Evolutionary conservation across 495 filamentous ascomycete genomes (phyloP).

Genomic region (Talaromyces nanjingensis): DNA sequence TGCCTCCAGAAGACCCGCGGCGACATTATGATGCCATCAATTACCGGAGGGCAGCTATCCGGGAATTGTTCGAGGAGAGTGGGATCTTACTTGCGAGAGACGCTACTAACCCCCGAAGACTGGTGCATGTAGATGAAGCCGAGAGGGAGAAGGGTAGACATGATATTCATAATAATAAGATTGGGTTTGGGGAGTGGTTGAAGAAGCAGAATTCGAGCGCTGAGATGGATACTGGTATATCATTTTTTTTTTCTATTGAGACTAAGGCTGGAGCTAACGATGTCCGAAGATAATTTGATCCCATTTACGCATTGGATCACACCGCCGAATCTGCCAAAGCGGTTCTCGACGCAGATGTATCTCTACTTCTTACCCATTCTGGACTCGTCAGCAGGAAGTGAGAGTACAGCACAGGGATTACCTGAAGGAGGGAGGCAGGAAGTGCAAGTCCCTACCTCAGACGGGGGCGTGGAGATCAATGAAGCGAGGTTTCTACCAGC

Average conservation of each 20-base stretch:
- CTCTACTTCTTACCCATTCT: slow-evolving; percentile 80
- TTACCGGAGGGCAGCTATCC: slow-evolving; percentile 73
- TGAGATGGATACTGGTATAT: slow-evolving; percentile 57
- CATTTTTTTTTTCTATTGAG: background rate
- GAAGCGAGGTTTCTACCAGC: slow-evolving; percentile 70
- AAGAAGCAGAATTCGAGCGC: slow-evolving; percentile 50
- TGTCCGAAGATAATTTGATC: slow-evolving; percentile 48
- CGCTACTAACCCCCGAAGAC: slow-evolving; percentile 25
- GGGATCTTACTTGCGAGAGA: slow-evolving; percentile 74
- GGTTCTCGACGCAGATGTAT: slow-evolving; percentile 95
- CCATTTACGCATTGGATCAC: slow-evolving; percentile 94
- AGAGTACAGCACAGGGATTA: slow-evolving; percentile 21
- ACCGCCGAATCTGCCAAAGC: slow-evolving; percentile 57
- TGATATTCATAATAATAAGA: slow-evolving; percentile 53
- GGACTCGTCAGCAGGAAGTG: slow-evolving; percentile 23
- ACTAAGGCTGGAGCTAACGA: slow-evolving; percentile 6
- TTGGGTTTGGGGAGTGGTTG: slow-evolving; percentile 64
- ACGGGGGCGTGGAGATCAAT: slow-evolving; percentile 82
- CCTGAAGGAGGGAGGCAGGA: slow-evolving; percentile 30
- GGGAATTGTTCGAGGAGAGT: slow-evolving; percentile 93
- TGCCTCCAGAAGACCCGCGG: slow-evolving; percentile 27
- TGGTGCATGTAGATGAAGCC: slow-evolving; percentile 51
- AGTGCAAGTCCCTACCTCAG: slow-evolving; percentile 58
- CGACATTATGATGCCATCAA: slow-evolving; percentile 59
- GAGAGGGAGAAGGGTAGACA: slow-evolving; percentile 60